Percentiles rank a stretch among this genome's conserved stretches.
phyloP scores from a whole-genome alignment of 148 eudicot genomes.

The Cornus suecica region DNA sequence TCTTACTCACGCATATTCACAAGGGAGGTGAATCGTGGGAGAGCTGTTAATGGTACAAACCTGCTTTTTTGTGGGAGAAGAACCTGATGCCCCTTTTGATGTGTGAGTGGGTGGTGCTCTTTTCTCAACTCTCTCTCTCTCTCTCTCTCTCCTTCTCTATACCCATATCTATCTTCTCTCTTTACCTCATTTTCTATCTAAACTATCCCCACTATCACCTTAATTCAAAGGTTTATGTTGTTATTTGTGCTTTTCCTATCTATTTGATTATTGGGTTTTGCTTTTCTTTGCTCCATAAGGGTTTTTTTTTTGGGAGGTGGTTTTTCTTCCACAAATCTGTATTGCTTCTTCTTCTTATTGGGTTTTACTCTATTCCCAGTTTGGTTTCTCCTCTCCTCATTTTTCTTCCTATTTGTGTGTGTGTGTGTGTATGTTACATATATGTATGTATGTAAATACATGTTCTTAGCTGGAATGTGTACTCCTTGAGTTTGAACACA shows the following conservation, averaged over 20 bases:
- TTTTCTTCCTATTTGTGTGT: neutral
- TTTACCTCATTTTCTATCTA: slow-evolving; percentile 12
- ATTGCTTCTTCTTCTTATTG: neutral
- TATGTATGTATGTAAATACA: neutral
- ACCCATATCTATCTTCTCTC: neutral
- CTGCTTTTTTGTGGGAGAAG: slow-evolving; percentile 36
- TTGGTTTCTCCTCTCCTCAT: neutral
- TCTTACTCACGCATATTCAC: slow-evolving; percentile 35
- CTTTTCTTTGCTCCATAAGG: neutral
- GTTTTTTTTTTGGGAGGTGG: neutral
- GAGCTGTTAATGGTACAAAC: slow-evolving; percentile 28
- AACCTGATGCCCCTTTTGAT: slow-evolving; percentile 56
- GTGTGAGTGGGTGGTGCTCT: slow-evolving; percentile 51
- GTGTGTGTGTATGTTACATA: neutral
- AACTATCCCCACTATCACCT: neutral
- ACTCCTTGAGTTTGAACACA: slow-evolving; percentile 6
- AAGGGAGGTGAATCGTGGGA: slow-evolving; percentile 20
- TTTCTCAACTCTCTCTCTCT: slow-evolving; percentile 10
- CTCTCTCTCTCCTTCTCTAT: neutral
- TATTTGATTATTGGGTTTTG: neutral
- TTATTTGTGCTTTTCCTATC: neutral
- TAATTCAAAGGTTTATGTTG: slow-evolving; percentile 9
- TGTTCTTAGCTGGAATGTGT: neutral
- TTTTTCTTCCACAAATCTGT: neutral
- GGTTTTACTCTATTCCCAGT: neutral